phyloP scores from a whole-genome alignment of 257 asterid species.

The Mentha longifolia region DNA sequence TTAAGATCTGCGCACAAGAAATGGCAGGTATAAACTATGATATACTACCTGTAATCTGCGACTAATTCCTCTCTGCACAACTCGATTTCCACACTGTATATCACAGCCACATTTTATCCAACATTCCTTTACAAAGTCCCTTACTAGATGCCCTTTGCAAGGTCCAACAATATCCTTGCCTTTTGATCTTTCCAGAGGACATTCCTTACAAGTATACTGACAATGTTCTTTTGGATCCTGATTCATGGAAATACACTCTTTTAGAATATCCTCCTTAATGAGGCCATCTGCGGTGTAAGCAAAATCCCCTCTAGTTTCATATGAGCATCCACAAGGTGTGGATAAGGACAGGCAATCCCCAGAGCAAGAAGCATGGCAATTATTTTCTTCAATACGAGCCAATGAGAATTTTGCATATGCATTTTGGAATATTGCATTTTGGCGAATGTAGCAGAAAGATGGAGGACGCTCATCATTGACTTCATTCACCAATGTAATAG shows the following conservation, averaged over 20 bases:
- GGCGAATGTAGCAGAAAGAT: slow-evolving; percentile 73
- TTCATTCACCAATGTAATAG: slow-evolving; percentile 65
- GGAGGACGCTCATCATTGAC: slow-evolving; percentile 67
- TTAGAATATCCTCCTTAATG: slow-evolving; percentile 73
- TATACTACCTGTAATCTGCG: slow-evolving; percentile 69
- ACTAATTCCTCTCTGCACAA: slow-evolving; percentile 90
- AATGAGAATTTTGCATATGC: slow-evolving; percentile 68
- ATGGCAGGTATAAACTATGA: slow-evolving; percentile 20
- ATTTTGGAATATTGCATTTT: slow-evolving; percentile 70
- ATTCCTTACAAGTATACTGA: slow-evolving; percentile 70
- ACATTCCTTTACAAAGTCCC: slow-evolving; percentile 89
- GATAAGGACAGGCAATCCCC: slow-evolving; percentile 75
- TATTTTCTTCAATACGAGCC: slow-evolving; percentile 71
- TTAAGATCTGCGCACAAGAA: not conserved
- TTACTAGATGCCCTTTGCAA: slow-evolving; percentile 91
- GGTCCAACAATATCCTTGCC: slow-evolving; percentile 55
- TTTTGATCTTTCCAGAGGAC: slow-evolving; percentile 87
- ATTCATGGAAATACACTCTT: slow-evolving; percentile 77
- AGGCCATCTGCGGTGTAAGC: slow-evolving; percentile 86
- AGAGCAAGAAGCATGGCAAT: slow-evolving; percentile 66
- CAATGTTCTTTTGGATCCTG: slow-evolving; percentile 69
- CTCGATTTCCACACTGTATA: slow-evolving; percentile 89
- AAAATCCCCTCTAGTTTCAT: slow-evolving; percentile 77
- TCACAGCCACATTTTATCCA: slow-evolving; percentile 96
- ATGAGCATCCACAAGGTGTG: slow-evolving; percentile 76